Evolutionary conservation across 768 basidiomycete species (phyloP).

Genomic region (Trametes sanguinea): DNA sequence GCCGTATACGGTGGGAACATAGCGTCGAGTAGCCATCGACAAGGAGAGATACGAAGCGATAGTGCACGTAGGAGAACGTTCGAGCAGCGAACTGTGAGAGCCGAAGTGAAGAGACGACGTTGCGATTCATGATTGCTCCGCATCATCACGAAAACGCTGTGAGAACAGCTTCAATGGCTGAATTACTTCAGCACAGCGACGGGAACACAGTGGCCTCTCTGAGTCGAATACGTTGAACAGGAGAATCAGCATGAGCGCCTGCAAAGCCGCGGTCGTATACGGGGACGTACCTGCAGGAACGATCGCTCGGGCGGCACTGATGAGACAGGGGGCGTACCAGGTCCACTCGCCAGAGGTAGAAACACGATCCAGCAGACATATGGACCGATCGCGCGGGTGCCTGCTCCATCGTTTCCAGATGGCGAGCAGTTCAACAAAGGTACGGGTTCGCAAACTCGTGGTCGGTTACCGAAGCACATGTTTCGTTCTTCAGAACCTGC

Average conservation of each 20-base stretch:
- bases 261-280: neutral
- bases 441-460: no score
- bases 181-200: no score
- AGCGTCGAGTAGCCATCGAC: neutral
- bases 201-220: no score
- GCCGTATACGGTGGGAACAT: conserved; percentile 15
- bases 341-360: no score
- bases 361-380: no score
- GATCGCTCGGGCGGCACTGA: neutral
- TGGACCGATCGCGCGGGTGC: no score
- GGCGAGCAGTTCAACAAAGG: no score
- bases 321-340: no score
- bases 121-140: conserved; percentile 1
- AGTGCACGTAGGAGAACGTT: conserved; percentile 1
- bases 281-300: neutral
- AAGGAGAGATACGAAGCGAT: conserved; percentile 4
- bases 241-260: neutral
- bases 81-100: conserved; percentile 10
- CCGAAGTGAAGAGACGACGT: neutral
- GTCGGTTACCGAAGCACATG: no score
- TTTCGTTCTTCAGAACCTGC: no score
- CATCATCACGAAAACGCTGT: neutral
- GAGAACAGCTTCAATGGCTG: neutral
- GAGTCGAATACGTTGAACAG: no score
- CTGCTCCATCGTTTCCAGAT: no score